Evolutionary conservation across 176 grass and related monocot species (phyloP).

Genomic region (Oropetium thomaeum): DNA sequence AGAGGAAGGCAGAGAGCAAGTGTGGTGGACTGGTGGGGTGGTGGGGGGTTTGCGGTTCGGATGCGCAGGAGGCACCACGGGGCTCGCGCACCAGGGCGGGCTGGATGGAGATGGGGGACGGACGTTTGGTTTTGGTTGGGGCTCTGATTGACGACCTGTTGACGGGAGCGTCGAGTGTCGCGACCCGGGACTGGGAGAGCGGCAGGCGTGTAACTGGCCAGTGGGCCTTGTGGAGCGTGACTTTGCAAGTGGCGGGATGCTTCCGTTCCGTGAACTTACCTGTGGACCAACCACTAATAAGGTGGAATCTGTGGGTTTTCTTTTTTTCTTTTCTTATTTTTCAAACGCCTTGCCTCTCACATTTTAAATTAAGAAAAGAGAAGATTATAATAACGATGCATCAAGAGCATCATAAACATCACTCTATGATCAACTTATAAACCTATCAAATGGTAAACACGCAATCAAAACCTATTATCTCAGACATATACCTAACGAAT

Average conservation of each 20-base stretch:
- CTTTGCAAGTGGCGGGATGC: not conserved
- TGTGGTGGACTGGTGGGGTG: not conserved
- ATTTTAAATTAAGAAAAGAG: too few species aligned
- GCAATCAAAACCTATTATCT: too few species aligned
- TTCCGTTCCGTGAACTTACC: constrained; percentile 5
- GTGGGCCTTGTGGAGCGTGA: not conserved
- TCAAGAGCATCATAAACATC: too few species aligned
- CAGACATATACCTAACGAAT: too few species aligned
- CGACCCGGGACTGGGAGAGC: not conserved
- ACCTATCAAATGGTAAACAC: too few species aligned
- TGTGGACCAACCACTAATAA: constrained; percentile 6
- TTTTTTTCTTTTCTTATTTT: too few species aligned
- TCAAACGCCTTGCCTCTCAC: too few species aligned
- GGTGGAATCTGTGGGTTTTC: not conserved
- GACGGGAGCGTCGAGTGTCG: constrained; percentile 6
- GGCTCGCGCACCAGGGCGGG: constrained; percentile 24
- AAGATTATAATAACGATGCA: too few species aligned
- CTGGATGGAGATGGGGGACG: not conserved
- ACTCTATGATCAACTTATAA: too few species aligned
- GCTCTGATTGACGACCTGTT: too few species aligned
- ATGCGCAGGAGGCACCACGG: constrained; percentile 22
- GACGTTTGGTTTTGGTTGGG: constrained; percentile 9
- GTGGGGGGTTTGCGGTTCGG: constrained; percentile 37
- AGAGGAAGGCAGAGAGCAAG: not conserved
- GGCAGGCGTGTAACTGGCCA: not conserved